phyloP scores from a whole-genome alignment of 495 filamentous ascomycete species.

The Aspergillus nanangensis region DNA sequence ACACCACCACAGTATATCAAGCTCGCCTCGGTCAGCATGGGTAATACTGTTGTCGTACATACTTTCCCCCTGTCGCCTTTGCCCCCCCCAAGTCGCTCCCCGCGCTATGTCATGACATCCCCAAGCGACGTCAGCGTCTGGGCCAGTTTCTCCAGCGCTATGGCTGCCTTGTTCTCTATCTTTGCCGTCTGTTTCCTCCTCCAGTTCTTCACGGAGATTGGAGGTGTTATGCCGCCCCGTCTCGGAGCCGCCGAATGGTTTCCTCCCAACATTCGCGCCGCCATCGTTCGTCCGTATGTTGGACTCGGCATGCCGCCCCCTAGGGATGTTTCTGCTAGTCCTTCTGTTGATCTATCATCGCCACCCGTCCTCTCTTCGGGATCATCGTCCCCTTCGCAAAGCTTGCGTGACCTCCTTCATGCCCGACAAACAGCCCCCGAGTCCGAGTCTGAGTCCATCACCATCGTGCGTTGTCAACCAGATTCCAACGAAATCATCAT shows the following conservation, averaged over 20 bases:
- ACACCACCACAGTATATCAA: conserved; percentile 60
- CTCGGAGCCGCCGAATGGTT: conserved; percentile 49
- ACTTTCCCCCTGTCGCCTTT: conserved; percentile 67
- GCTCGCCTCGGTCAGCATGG: conserved; percentile 80
- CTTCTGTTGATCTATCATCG: not conserved
- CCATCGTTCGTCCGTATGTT: conserved; percentile 14
- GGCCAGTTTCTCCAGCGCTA: conserved; percentile 39
- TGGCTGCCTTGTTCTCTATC: conserved; percentile 48
- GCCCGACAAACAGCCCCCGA: conserved; percentile 4
- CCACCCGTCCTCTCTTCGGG: not conserved
- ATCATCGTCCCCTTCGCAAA: not conserved
- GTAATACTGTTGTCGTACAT: conserved; percentile 81
- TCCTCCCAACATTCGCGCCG: conserved; percentile 26
- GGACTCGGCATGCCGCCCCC: not conserved
- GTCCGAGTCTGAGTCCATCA: conserved; percentile 1
- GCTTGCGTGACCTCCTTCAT: conserved; percentile 12
- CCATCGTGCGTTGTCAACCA: conserved; percentile 2
- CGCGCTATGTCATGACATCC: conserved; percentile 65
- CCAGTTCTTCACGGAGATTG: conserved; percentile 64
- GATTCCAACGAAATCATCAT: conserved; percentile 6
- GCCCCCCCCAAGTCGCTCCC: conserved; percentile 39
- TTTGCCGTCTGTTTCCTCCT: conserved; percentile 55
- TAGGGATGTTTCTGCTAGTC: not conserved
- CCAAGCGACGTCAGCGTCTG: conserved; percentile 48
- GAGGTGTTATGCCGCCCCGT: conserved; percentile 54